Base-by-base conservation (phyloP, 2,329 filamentous ascomycete genomes). In the Hirsutella minnesotensis region DNA sequence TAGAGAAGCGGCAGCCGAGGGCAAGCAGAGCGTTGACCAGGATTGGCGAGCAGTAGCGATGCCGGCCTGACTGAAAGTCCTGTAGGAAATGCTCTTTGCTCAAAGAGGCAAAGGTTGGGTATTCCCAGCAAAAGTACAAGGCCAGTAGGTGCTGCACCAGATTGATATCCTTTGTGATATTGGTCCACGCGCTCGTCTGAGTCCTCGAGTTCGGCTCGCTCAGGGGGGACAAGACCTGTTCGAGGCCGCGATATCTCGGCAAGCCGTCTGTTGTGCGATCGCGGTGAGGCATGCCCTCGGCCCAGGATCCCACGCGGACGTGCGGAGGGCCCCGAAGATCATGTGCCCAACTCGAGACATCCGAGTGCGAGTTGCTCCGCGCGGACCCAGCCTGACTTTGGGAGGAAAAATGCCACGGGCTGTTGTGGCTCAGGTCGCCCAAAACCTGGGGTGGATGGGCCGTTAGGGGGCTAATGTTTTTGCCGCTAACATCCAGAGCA, bases 41-140 rank as follows among this genome's bases (percentile, higher is more conserved):
- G 16, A 83, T 72, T 1, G 79, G 61, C 2, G 79, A 85, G 62
- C 81, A 86, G 58, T 79, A 84, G 27, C 81, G 73, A 38, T 70
- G 66, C 16, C 73, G 65, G 2, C 78, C 79, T 9, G 70, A 66
- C 31, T 67, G 62, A 53, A 83, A 84, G 56, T 86, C 81, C 41
- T 69, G 69, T 45, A 82, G 64, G 51, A 86, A 86, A 53, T 81
- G 75, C 51, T 84, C 79, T 54, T 83, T 81, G 53, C 79, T 83
- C 37, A 87, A 70, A 3, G 83, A 77, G 3, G 81, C 77, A 59
- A 85, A 86, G 12, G 81, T 86, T 3, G 83, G 80, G 56, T 87
- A 85, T 49, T 83, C 77, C 75, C 82, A 86, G 63, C 79, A 83
- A 50, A 86, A 86, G 60, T 85, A 86, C 27, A 84, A 64, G 0